A percentile compares a stretch with the other conserved stretches of the same genome.
Evolutionary conservation across 371 early-diverging fungal species (phyloP).

Genomic region (Caulochytrium protostelioides): DNA sequence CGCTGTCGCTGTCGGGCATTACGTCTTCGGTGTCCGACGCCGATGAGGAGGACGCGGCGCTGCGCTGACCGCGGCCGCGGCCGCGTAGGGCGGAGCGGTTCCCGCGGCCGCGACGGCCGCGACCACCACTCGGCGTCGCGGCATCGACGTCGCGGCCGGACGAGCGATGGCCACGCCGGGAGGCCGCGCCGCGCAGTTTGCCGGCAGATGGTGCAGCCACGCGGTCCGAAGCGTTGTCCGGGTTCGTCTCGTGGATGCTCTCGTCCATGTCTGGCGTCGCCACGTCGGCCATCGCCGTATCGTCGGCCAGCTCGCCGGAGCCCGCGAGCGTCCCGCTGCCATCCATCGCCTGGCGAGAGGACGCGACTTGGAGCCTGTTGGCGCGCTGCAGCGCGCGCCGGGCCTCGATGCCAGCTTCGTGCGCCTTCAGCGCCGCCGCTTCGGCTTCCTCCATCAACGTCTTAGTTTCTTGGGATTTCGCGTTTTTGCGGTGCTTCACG

Average conservation of each 20-base stretch:
- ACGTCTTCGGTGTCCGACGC: no score
- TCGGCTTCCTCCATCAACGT: conserved; percentile 40
- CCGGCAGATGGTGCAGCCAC: no score
- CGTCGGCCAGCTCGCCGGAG: conserved; percentile 9
- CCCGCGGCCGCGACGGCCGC: no score
- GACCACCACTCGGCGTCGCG: no score
- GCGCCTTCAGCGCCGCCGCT: conserved; percentile 11
- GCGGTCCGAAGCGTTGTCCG: no score
- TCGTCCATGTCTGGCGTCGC: background rate
- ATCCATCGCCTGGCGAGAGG: background rate
- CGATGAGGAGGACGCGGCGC: no score
- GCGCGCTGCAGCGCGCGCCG: background rate
- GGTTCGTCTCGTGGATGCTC: background rate
- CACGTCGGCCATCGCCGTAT: background rate
- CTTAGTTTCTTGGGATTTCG: conserved; percentile 48
- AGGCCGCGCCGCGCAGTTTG: no score
- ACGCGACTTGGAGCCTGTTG: background rate
- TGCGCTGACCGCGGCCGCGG: no score
- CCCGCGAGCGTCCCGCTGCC: conserved; percentile 16
- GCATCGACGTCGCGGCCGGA: no score
- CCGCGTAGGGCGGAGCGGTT: no score
- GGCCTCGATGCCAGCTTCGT: conserved; percentile 1
- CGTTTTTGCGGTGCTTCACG: conserved; percentile 45
- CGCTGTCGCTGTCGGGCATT: no score
- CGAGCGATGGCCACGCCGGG: no score